These are phyloP conservation scores for Suillus ampliporus DNA, from an alignment of 768 basidiomycete species.

Conservation along the genomic window DNA sequence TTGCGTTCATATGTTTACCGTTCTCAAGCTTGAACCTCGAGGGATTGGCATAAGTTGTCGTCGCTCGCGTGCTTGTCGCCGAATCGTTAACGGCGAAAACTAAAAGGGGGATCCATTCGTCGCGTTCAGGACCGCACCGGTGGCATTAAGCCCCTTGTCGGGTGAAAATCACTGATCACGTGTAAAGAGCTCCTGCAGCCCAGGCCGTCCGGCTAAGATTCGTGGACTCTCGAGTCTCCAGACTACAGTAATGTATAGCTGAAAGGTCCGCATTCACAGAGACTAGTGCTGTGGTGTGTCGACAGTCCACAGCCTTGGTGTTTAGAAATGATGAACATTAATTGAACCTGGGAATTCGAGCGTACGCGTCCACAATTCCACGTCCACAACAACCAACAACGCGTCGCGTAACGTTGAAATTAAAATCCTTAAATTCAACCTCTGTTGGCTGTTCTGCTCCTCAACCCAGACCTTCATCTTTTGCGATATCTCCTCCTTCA, in stretches of 20 bases:
- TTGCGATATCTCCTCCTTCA: constrained; percentile 8
- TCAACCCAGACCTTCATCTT: constrained; percentile 10
- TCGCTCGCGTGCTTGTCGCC: constrained; percentile 90
- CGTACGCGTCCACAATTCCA: constrained; percentile 8
- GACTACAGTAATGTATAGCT: no score
- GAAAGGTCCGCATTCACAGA: no score
- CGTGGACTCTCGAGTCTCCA: no score
- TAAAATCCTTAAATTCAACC: constrained; percentile 24
- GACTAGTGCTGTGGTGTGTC: no score
- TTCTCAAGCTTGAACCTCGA: constrained; percentile 95
- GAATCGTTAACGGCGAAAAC: constrained; percentile 50
- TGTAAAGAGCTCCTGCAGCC: no score
- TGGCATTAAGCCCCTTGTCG: no score
- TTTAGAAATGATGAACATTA: no score
- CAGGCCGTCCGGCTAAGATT: no score
- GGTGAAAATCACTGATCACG: no score
- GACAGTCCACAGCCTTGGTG: no score
- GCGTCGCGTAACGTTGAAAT: constrained; percentile 39
- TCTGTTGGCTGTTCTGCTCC: not conserved
- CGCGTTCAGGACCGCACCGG: no score
- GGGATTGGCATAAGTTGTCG: constrained; percentile 92
- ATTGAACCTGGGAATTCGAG: no score
- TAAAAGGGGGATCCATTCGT: not conserved
- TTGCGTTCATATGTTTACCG: constrained; percentile 93
- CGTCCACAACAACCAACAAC: constrained; percentile 39